phyloP scores from a whole-genome alignment of 1,139 yeast species.

The Candida mesenterica region DNA sequence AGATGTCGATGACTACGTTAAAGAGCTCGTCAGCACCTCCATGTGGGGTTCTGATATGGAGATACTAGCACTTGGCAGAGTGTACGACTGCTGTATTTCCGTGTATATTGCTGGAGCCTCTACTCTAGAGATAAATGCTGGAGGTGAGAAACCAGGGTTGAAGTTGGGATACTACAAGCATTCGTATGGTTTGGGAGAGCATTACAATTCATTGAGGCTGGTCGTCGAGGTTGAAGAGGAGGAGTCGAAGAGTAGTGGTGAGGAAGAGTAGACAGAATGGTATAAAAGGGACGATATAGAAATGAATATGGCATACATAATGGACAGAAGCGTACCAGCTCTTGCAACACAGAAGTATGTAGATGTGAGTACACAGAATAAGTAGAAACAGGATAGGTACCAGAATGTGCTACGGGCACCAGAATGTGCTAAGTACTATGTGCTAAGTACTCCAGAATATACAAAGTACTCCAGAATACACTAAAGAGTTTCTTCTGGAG shows the following conservation, averaged over 20 bases:
- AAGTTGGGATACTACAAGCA: slow-evolving; percentile 81
- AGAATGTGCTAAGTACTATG: too few relatives aligned
- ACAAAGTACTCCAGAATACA: too few relatives aligned
- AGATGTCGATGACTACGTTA: slow-evolving; percentile 68
- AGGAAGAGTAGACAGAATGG: not conserved
- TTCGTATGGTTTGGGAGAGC: slow-evolving; percentile 89
- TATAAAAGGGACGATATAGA: too few relatives aligned
- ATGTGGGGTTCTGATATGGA: slow-evolving; percentile 98
- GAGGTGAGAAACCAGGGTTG: slow-evolving; percentile 51
- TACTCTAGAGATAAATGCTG: slow-evolving; percentile 34
- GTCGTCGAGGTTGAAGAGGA: not conserved
- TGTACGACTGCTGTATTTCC: slow-evolving; percentile 67
- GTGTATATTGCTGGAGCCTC: slow-evolving; percentile 77
- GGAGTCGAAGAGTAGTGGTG: not conserved
- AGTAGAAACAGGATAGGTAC: too few relatives aligned
- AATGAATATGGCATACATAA: too few relatives aligned
- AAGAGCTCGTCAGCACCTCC: slow-evolving; percentile 67
- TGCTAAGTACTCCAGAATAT: too few relatives aligned
- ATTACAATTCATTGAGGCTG: slow-evolving; percentile 81
- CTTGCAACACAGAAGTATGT: too few relatives aligned
- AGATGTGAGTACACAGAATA: too few relatives aligned
- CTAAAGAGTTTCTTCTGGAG: too few relatives aligned
- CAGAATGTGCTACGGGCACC: too few relatives aligned
- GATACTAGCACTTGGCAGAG: slow-evolving; percentile 71
- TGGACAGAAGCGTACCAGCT: too few relatives aligned